Evolutionary conservation across 2,329 filamentous ascomycete genomes (phyloP), one percentile per base, ranked within the genome.

Genomic region (Whalleya microplaca): DNA sequence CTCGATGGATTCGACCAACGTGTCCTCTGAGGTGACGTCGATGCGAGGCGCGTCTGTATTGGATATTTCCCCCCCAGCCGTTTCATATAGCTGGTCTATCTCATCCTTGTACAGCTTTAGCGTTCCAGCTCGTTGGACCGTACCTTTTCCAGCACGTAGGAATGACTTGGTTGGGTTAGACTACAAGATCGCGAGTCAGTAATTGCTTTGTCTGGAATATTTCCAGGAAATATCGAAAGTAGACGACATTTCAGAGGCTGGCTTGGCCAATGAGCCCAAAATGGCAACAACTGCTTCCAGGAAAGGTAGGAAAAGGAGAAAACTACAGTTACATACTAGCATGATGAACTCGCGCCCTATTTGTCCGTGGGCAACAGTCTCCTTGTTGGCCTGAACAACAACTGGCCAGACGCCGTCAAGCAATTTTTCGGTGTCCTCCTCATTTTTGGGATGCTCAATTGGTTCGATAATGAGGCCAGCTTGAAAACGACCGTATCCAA

Each of bases 381-480:
- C 68, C 40, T 72, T 68, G 62, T 82, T 82, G 1, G 73, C 76
- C 8, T 71, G 60, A 21, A 76, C 71, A 1, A 82, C 70, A 2
- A 69, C 40, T 0, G 77, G 74, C 80, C 78, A 82, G 2, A 82
- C 58, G 1, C 63, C 66, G 0, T 78, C 76, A 16, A 82, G 64
- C 0, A 82, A 61, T 12, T 61, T 50, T 40, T 69, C 43, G 1
- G 58, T 62, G 27, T 71, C 71, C 29, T 66, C 43, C 0, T 69
- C 64, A 10, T 58, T 65, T 29, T 64, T 48, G 0, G 75, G 75
- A 0, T 66, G 44, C 2, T 48, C 56, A 1, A 51, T 32, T 0
- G 79, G 78, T 56, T 84, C 82, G 41, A 84, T 59, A 4, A 83
- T 69, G 2, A 84, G 61, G 0, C 74, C 76, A 0, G 81, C 71